Evolutionary conservation across 2,329 filamentous ascomycete species (phyloP), one percentile per base, ranked within the genome.

Genomic region (Aphanoascus verrucosus): DNA sequence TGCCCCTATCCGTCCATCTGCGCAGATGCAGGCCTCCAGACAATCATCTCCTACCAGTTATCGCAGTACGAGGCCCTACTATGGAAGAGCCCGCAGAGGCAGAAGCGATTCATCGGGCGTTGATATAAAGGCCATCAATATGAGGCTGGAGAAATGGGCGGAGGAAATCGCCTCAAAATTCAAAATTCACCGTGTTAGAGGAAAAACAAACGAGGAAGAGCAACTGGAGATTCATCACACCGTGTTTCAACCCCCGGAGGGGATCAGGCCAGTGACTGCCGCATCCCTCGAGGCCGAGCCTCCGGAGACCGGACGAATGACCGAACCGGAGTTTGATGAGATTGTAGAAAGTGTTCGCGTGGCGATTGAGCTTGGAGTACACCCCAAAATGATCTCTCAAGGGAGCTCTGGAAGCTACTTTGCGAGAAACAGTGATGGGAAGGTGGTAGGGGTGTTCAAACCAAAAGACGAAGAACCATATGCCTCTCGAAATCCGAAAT

Each of bases 391-490:
- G 82, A 98, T 98, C 61, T 84, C 90, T 0, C 93, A 98, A 68
- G 93, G 93, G 38, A 97, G 91, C 70, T 97, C 93, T 2, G 93
- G 93, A 47, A 96, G 90, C 69, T 98, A 98, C 73, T 98, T 98
- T 77, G 93, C 93, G 23, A 80, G 90, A 55, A 94, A 95, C 63
- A 81, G 81, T 1, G 85, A 91, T 54, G 93, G 93, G 49, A 96
- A 94, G 73, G 88, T 96, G 14, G 88, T 98, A 3, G 93, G 90
- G 35, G 93, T 98, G 3, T 98, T 98, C 74, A 98, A 98, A 69
- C 93, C 93, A 41, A 98, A 98, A 72, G 93, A 98, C 62, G 93
- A 98, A 72, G 94, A 98, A 69, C 93, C 93, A 0, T 98, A 96
- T 66, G 93, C 93, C 1, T 93, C 88, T 32, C 86, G 88, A 61